Conservation (phyloP, 2,329 filamentous ascomycete genomes). For the Verticillium zaregamsianum region DNA sequence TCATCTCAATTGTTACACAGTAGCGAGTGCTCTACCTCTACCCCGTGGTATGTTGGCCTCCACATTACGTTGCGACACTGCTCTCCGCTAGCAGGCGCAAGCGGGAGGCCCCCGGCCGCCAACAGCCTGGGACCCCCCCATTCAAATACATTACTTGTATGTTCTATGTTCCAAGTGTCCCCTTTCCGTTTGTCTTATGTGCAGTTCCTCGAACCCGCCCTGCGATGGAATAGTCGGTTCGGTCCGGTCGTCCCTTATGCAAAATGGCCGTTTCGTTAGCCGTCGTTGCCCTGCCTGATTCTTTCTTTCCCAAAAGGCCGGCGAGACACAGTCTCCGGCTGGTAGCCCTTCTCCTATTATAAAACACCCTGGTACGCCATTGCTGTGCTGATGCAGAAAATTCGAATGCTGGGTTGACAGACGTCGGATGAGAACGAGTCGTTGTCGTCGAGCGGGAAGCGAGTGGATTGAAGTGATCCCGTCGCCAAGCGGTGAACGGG, state of each 20-base stretch:
- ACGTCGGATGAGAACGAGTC: not conserved
- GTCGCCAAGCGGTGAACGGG: not conserved
- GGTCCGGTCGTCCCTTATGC: slow-evolving; percentile 9
- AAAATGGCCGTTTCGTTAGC: slow-evolving; percentile 2
- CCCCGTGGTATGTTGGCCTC: slow-evolving; percentile 8
- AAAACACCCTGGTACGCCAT: slow-evolving; percentile 10
- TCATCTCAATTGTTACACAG: slow-evolving; percentile 4
- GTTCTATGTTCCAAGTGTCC: slow-evolving; percentile 9
- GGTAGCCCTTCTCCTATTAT: not conserved
- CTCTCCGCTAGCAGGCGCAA: slow-evolving; percentile 4
- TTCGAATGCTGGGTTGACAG: not conserved
- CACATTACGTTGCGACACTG: slow-evolving; percentile 2
- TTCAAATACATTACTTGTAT: slow-evolving; percentile 13
- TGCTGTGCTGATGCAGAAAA: slow-evolving; percentile 16
- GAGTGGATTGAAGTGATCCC: not conserved
- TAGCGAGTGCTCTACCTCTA: slow-evolving; percentile 16
- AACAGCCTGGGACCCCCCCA: not conserved
- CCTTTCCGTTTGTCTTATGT: slow-evolving; percentile 6
- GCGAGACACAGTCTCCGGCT: slow-evolving; percentile 4
- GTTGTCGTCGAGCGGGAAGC: not conserved
- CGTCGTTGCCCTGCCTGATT: slow-evolving; percentile 4
- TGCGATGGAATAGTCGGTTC: slow-evolving; percentile 7
- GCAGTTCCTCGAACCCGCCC: not conserved
- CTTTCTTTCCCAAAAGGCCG: slow-evolving; percentile 7
- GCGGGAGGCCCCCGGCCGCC: not conserved